Base-by-base conservation (phyloP, 2,329 filamentous ascomycete genomes). In the Aspergillus sp. region DNA sequence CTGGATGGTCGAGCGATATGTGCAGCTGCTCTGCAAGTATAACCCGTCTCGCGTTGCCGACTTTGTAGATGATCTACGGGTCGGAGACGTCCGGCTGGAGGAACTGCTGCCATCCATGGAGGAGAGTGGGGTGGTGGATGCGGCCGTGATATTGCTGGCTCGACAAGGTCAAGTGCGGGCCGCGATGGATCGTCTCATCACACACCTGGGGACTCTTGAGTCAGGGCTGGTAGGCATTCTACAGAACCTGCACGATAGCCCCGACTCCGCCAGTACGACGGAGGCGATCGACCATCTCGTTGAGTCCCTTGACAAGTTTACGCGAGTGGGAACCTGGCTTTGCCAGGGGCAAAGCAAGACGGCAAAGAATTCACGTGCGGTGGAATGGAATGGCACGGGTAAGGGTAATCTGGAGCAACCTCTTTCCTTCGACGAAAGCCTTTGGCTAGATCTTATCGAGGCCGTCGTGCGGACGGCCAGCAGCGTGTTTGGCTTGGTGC, bases 241-340 rank as follows among this genome's bases (percentile, higher is more conserved):
- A 3, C 80, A 83, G n/a, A 86, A 85, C 11, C 81, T 82, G 0
- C 78, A 80, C 4, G 82, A 87, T 0, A 83, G 84, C 27, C 81
- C 82, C 1, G 84, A 89, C 58, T 78, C 82, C 1, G 76, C 80
- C 1, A 84, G 82, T 51, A 83, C 88, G 2, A 84, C 87, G 61
- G 86, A 89, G 63, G 85, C 90, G 0, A 86, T 89, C 0, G 85
- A 89, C 58, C 89, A 93, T 59, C 82, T 96, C 1, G 82, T 96
- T 3, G 85, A 87, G 59, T 88, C 89, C 0, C 79, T 99, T 17
- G 88, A 96, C 62, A 97, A 96, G 73, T 98, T 96, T 76, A 87
- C 89, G 1, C 89, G 92, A 64, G 91, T 99, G 1, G 95, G 96
- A 13, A 94, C 96, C 54, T 99, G 95, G 95, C 81, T 99, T 11